Evolutionary conservation across 2,329 filamentous ascomycete genomes (phyloP), one percentile per base, ranked within the genome.

Genomic region (Hyphodiscus sp.): DNA sequence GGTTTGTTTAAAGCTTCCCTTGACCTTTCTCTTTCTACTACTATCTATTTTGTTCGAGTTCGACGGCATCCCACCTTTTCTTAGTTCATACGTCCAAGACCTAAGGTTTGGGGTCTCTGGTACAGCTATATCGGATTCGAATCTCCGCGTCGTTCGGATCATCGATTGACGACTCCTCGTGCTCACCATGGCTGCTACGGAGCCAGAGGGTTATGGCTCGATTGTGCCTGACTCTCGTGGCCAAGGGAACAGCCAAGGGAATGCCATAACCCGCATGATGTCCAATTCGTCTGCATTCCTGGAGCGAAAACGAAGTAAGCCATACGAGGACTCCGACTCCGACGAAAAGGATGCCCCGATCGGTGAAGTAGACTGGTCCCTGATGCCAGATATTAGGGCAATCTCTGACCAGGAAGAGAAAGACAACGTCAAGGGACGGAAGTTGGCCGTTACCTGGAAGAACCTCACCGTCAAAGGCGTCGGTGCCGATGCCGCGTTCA

Each of bases 351-450:
- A 46, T 2, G 56, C 50, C 18, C 61, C 60, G 2, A 58, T 54
- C n/a, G 23, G 23, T 8, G 51, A 58, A 2, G 49, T 57, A 6
- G 61, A 66, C 46, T 67, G 65, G 65, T 53, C 51, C 10, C 23
- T 65, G 53, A 62, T 67, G 60, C 63, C 63, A 15, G 65, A 67
- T 47, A 44, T 67, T 48, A 57, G 57, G 49, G 60, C 53, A 1
- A 30, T 63, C 10, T 43, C 52, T 13, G 19, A 47, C 6, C 62
- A 67, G 38, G 56, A 45, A 10, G 59, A 65, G 19, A 60, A 64
- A 38, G 64, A 64, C 43, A 20, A 57, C 1, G 50, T 56, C 8
- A 65, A 61, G 38, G 54, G 58, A 13, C 73, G 77, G 41, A 60
- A 59, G 41, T 57, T 67, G 9, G 65, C 65, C 43, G 63, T 67